Conservation (phyloP, 140 eudicot species). For the Ambrosia hybrid region DNA sequence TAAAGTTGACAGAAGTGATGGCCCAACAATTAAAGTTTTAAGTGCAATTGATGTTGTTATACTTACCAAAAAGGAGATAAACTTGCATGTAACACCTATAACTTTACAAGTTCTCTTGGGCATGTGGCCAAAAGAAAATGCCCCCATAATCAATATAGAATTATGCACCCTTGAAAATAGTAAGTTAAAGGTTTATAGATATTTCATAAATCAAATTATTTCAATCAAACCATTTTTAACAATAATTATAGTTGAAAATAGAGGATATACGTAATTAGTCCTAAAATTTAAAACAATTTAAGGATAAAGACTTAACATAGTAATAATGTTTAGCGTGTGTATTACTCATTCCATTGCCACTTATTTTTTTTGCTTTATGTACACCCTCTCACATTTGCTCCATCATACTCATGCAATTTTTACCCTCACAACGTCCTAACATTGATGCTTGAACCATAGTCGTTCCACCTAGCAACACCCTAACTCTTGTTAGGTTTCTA, state of each 20-base stretch:
- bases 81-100: constrained; percentile 23
- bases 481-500: neutral
- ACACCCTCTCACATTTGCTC: no score
- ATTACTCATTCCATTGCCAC: neutral
- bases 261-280: no score
- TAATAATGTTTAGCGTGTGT: neutral
- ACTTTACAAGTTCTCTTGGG: constrained; percentile 20
- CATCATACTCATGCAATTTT: no score
- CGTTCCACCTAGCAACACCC: neutral
- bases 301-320: neutral
- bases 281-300: neutral
- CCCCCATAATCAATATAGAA: constrained; percentile 15
- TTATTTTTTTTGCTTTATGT: no score
- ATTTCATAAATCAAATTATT: constrained; percentile 7
- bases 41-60: constrained; percentile 22
- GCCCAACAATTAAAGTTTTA: constrained; percentile 21
- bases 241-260: no score
- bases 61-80: constrained; percentile 15
- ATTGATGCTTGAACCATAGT: neutral
- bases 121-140: constrained; percentile 20
- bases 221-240: neutral
- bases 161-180: neutral
- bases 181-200: neutral
- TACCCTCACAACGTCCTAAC: no score
- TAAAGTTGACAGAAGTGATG: constrained; percentile 17